Evolutionary conservation across 192 early-diverging fungal species (phyloP).

Genomic region (Coemansia biformis): DNA sequence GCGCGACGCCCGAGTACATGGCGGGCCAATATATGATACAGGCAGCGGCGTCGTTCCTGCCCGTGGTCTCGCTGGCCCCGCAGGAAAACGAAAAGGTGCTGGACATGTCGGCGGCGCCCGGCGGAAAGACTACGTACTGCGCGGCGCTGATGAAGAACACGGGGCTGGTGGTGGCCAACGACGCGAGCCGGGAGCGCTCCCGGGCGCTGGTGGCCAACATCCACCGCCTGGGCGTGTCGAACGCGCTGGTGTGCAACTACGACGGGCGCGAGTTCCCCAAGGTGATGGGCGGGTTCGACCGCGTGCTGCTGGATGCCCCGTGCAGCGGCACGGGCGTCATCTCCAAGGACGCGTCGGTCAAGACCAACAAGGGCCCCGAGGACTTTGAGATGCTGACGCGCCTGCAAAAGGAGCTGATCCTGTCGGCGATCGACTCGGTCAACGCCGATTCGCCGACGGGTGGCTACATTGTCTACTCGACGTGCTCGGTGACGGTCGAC

Average conservation of each 20-base stretch:
- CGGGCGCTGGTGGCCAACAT: conserved; percentile 90
- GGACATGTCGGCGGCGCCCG: conserved; percentile 98
- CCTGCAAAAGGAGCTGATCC: conserved; percentile 92
- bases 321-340: conserved; percentile 99
- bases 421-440: conserved; percentile 93
- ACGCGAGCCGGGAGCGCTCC: conserved; percentile 88
- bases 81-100: conserved; percentile 90
- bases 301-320: conserved; percentile 96
- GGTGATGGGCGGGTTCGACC: conserved; percentile 96
- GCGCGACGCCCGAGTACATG: conserved; percentile 98
- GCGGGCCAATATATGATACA: conserved; percentile 99
- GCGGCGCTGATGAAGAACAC: conserved; percentile 96
- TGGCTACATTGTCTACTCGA: conserved; percentile 96
- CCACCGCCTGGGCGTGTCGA: conserved; percentile 81
- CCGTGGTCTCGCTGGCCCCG: conserved; percentile 92
- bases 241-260: conserved; percentile 89
- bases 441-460: conserved; percentile 91
- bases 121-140: conserved; percentile 96
- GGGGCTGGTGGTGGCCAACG: conserved; percentile 94
- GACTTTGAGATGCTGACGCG: conserved; percentile 91
- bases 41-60: conserved; percentile 95
- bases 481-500: conserved; percentile 95
- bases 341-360: conserved; percentile 94
- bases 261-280: conserved; percentile 97
- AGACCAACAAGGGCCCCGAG: conserved; percentile 88